phyloP scores from a whole-genome alignment of 345 rosid genomes.

The Pistacia integerrima region DNA sequence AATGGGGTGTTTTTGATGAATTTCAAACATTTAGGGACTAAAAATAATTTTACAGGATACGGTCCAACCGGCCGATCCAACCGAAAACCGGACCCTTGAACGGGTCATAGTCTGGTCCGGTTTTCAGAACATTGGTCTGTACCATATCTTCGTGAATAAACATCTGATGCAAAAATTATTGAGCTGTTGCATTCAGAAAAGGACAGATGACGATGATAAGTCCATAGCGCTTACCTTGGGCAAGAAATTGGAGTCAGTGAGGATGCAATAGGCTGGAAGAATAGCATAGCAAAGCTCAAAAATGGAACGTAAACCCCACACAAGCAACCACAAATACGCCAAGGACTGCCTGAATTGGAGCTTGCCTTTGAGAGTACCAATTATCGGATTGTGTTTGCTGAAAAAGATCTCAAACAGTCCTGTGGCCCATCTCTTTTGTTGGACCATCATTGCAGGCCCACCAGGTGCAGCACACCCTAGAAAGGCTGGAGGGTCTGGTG shows the following conservation, averaged over 20 bases:
- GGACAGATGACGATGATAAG: too few relatives aligned
- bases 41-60: too few relatives aligned
- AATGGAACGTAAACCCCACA: conserved; percentile 49
- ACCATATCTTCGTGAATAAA: too few relatives aligned
- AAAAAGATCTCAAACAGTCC: conserved; percentile 60
- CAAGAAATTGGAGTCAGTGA: conserved; percentile 54
- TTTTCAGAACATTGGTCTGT: too few relatives aligned
- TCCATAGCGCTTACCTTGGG: conserved; percentile 49
- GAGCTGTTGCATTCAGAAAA: too few relatives aligned
- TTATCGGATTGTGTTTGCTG: conserved; percentile 40
- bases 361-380: conserved; percentile 22
- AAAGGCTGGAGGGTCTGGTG: conserved; percentile 55
- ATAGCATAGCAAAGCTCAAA: conserved; percentile 59
- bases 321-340: conserved; percentile 32
- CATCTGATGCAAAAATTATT: too few relatives aligned
- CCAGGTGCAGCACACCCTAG: conserved; percentile 52
- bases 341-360: conserved; percentile 53
- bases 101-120: too few relatives aligned
- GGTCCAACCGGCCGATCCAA: too few relatives aligned
- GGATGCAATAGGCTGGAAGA: conserved; percentile 65
- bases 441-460: conserved; percentile 45
- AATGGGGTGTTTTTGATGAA: too few relatives aligned
- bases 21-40: too few relatives aligned
- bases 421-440: conserved; percentile 64
- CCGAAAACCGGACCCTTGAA: too few relatives aligned